Base-by-base conservation (phyloP, 2,329 filamentous ascomycete species). In the Aspergillus pseudoviridinutans region DNA sequence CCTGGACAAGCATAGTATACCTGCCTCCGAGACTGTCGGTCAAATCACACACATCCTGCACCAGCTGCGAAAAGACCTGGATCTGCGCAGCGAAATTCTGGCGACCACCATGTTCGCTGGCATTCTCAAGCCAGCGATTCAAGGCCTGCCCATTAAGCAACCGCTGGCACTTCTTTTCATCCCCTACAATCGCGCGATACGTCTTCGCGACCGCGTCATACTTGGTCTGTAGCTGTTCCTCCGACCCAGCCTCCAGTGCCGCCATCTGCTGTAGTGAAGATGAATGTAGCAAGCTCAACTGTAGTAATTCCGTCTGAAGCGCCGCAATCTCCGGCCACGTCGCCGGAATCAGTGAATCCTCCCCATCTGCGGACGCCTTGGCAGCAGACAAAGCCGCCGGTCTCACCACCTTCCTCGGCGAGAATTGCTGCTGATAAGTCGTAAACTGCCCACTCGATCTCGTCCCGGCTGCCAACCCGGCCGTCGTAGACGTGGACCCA, bases 261-360 rank as follows among this genome's bases (percentile, higher is more conserved):
- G 61, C 56, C 20, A 71, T 64, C 22, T 63, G 61, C 44, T 68
- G 68, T 22, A 71, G 53, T 7, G 63, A 67, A 4, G 67, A 66
- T 7, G 69, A 67, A 60, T 77, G 71, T 6, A 78, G 65, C 4
- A 78, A 67, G 53, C 69, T 72, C 17, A 79, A 60, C 55, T 80
- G 77, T 25, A 80, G 65, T 12, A 79, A 65, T 57, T 80, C 77
- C 0, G 73, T 76, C 56, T 76, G 73, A 32, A 78, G 52, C 12
- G 70, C 68, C 14, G 69, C 62, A 53, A 74, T 65, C 29, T 77
- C 73, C 22, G 72, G 69, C 62, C 68, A 69, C 8, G 69, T 65
- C 6, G 70, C 63, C 20, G 69, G 64, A 20, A 70, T 64, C 52
- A 69, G 59, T 4, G 63, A 63, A 32, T 60, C 50, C 46, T 59